Base-by-base conservation (phyloP, 148 eudicot genomes). In the Nyssa sinensis region DNA sequence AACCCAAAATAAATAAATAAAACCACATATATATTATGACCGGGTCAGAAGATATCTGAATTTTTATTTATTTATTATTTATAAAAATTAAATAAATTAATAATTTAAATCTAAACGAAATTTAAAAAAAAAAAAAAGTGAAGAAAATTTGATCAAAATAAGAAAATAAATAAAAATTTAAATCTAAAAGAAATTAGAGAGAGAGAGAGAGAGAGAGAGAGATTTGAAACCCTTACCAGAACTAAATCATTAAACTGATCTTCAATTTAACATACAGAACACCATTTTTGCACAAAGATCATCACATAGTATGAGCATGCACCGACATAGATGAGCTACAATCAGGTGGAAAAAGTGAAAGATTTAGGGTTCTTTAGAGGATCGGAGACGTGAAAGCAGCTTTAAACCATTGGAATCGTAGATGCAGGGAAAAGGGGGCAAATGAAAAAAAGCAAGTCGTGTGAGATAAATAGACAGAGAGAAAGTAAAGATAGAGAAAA, bases 401-500 rank as follows among this genome's bases (percentile, higher is more conserved):
- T 77, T 81, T 77, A 70, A 74, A 77, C 75, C 75, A 44, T 33
- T 33, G 44, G 77, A 75, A 75, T 62, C 79, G 35, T 55, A 71
- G 79, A 82, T 71, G 73, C 79, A 74, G 71, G 62, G 67, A 29
- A 61, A 72, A 69, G 49, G 6, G 49, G 33, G 35, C 29, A 72
- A 74, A 34, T 5, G 27, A 58, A 12, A 2, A n/a, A 62, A 44
- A 73, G 70, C 73, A 68, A 25, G 49, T 75, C 58, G n/a, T 63
- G 62, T 70, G 70, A 58, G 62, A 44, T 37, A 69, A 30, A 73
- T 31, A 66, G 23, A 34, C 29, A 79, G 24, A 58, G 53, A 41
- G 73, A 62, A 35, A 69, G 51, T 65, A 19, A 33, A 49, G 24
- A 70, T 34, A 21, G 57, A 62, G 70, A 61, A n/a, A 68, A 55